Evolutionary conservation across 257 asterid genomes (phyloP).

Genomic region (Gentiana dahurica): DNA sequence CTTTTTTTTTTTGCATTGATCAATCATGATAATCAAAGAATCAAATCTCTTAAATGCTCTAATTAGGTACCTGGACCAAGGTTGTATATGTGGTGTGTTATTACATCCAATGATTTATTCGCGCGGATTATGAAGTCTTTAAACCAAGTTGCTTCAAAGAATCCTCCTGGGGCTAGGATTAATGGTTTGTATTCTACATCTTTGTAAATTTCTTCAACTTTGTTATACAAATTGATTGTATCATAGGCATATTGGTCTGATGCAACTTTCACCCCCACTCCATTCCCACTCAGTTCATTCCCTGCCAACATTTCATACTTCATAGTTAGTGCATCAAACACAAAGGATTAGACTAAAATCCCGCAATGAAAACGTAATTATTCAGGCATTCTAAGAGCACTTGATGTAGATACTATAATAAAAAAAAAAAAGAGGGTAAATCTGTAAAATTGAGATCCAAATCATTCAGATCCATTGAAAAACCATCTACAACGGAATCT

Average conservation of each 20-base stretch:
- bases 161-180: slow-evolving; percentile 55
- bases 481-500: too few species aligned
- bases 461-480: too few species aligned
- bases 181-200: slow-evolving; percentile 22
- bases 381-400: too few species aligned
- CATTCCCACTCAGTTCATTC: slow-evolving; percentile 62
- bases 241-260: slow-evolving; percentile 50
- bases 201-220: slow-evolving; percentile 33
- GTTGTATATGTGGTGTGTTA: slow-evolving; percentile 67
- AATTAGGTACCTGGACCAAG: slow-evolving; percentile 53
- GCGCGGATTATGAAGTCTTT: slow-evolving; percentile 22
- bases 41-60: neutral
- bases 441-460: too few species aligned
- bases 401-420: too few species aligned
- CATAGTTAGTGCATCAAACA: too few species aligned
- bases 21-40: neutral
- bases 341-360: too few species aligned
- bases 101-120: slow-evolving; percentile 21
- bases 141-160: slow-evolving; percentile 51
- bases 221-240: slow-evolving; percentile 18
- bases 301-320: slow-evolving; percentile 20
- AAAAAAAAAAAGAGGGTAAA: too few species aligned
- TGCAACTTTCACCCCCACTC: slow-evolving; percentile 38
- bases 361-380: too few species aligned
- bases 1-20: too few species aligned